Evolutionary conservation across 371 early-diverging fungal species (phyloP).

Genomic region (Caulochytrium protostelioides): DNA sequence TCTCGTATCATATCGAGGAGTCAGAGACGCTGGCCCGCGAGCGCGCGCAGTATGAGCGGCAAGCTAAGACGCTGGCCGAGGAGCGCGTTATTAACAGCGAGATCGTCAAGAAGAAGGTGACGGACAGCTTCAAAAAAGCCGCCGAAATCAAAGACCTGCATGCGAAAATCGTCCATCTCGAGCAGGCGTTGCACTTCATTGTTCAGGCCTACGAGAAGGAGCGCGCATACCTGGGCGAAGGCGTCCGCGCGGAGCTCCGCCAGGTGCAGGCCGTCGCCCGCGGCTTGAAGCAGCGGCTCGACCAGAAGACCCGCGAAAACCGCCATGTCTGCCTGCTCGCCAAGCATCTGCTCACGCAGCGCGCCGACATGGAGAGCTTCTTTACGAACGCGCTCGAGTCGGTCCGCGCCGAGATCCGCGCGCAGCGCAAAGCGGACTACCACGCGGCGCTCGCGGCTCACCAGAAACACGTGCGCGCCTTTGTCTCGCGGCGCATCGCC

Average conservation of each 20-base stretch:
- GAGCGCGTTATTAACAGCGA: conserved; percentile 25
- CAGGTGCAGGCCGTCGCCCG: conserved; percentile 14
- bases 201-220: conserved; percentile 29
- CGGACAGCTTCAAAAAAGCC: conserved; percentile 2
- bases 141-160: conserved; percentile 21
- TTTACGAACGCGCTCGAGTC: conserved; percentile 30
- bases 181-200: conserved; percentile 23
- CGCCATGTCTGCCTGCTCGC: conserved; percentile 26
- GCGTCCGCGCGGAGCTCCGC: conserved; percentile 20
- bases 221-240: conserved; percentile 15
- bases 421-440: conserved; percentile 7
- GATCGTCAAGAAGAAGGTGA: conserved; percentile 30
- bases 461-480: conserved; percentile 12
- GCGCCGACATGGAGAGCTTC: conserved; percentile 26
- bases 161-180: conserved; percentile 21
- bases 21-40: conserved; percentile 20
- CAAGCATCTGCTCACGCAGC: conserved; percentile 25
- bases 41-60: conserved; percentile 8
- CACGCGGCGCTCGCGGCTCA: conserved; percentile 12
- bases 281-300: conserved; percentile 10
- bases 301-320: conserved; percentile 18
- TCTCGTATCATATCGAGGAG: conserved; percentile 23
- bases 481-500: not conserved
- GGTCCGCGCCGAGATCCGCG: conserved; percentile 13
- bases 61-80: conserved; percentile 16